phyloP scores from a whole-genome alignment of 139 green algal genomes.

The Spirogloea muscicola region DNA sequence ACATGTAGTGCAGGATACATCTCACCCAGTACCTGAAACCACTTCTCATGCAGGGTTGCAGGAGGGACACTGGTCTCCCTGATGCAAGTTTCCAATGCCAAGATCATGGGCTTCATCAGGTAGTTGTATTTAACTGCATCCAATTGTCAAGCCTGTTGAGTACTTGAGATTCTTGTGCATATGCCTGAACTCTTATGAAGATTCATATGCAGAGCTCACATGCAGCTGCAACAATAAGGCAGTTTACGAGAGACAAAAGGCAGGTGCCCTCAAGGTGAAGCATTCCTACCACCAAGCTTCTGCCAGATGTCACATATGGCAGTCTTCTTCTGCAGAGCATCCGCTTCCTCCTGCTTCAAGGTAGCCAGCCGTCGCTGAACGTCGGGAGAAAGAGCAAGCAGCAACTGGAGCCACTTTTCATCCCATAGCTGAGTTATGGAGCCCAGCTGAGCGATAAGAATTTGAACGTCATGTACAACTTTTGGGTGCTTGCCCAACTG shows the following conservation, averaged over 20 bases:
- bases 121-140: too few relatives aligned
- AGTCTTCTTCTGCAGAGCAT: background rate
- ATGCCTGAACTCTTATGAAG: background rate
- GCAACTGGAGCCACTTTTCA: background rate
- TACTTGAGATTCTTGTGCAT: too few relatives aligned
- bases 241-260: background rate
- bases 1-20: too few relatives aligned
- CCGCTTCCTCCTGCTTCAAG: background rate
- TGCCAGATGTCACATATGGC: background rate
- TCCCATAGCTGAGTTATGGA: slow-evolving; percentile 1
- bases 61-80: too few relatives aligned
- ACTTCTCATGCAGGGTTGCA: too few relatives aligned
- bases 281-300: background rate
- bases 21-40: too few relatives aligned
- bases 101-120: too few relatives aligned
- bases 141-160: too few relatives aligned
- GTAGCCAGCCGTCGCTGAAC: background rate
- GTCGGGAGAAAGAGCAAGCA: background rate
- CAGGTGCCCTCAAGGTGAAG: background rate
- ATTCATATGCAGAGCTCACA: background rate
- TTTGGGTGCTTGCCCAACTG: background rate
- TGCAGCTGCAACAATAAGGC: background rate
- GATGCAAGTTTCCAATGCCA: too few relatives aligned
- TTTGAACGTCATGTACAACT: background rate
- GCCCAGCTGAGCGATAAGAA: background rate